A percentile compares a stretch with the other conserved stretches of the same genome.
Evolutionary conservation across 176 grass and related monocot genomes (phyloP).

Genomic region (Phyllostachys edulis): DNA sequence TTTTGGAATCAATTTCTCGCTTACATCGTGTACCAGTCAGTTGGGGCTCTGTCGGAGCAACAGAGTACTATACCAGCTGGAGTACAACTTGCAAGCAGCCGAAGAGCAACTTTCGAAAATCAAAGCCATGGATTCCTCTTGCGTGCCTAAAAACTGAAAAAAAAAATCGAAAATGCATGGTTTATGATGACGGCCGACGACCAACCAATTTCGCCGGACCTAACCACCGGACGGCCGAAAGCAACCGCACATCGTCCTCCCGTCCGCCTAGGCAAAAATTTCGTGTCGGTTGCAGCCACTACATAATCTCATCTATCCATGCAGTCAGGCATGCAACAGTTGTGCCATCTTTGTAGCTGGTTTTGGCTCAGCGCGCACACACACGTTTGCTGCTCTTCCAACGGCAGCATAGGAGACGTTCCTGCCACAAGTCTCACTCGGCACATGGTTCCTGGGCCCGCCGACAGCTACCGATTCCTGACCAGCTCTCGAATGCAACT

Average conservation of each 20-base stretch:
- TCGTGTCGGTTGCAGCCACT: too few relatives aligned
- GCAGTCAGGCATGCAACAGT: neutral
- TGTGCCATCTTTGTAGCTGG: neutral
- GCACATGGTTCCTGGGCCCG: neutral
- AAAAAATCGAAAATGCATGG: neutral
- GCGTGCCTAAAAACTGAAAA: too few relatives aligned
- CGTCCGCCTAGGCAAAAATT: too few relatives aligned
- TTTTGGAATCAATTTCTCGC: too few relatives aligned
- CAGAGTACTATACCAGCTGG: too few relatives aligned
- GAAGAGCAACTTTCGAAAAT: neutral
- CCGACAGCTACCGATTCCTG: neutral
- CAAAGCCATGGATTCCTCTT: neutral
- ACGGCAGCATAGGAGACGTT: neutral
- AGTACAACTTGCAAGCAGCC: neutral
- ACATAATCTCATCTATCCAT: too few relatives aligned
- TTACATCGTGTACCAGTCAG: too few relatives aligned
- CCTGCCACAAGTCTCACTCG: neutral
- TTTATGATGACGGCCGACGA: neutral
- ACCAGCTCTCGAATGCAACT: neutral
- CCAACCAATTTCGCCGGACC: neutral
- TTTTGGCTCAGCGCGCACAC: neutral
- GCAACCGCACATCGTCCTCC: neutral
- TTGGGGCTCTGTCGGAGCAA: too few relatives aligned
- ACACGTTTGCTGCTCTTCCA: neutral
- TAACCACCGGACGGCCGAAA: neutral